phyloP scores from a whole-genome alignment of 2,329 filamentous ascomycete genomes.

The Anthostomella pinea region DNA sequence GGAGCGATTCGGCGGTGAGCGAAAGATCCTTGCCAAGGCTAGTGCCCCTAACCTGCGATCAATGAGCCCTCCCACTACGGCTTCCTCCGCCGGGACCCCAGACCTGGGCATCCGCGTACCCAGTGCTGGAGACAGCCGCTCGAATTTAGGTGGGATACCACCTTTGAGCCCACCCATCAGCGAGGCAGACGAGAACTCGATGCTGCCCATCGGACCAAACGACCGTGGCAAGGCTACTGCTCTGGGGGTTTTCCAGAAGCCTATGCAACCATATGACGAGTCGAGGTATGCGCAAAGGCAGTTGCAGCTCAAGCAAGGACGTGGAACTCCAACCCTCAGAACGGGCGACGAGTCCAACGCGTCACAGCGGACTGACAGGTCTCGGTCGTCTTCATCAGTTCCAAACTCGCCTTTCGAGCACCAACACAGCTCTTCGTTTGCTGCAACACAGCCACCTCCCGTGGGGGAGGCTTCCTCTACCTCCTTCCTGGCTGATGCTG shows the following conservation, averaged over 20 bases:
- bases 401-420: constrained; percentile 40
- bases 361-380: constrained; percentile 39
- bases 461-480: constrained; percentile 33
- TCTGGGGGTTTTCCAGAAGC: constrained; percentile 56
- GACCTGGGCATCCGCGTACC: constrained; percentile 32
- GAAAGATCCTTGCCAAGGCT: constrained; percentile 49
- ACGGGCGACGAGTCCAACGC: constrained; percentile 45
- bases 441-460: constrained; percentile 29
- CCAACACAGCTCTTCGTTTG: constrained; percentile 24
- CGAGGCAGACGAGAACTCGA: constrained; percentile 65
- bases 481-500: constrained; percentile 44
- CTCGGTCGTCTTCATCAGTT: constrained; percentile 46
- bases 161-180: constrained; percentile 69
- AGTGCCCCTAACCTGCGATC: constrained; percentile 70
- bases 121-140: constrained; percentile 36
- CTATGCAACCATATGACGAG: constrained; percentile 75
- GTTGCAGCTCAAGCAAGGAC: constrained; percentile 73
- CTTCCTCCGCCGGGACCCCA: constrained; percentile 36
- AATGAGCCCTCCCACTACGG: constrained; percentile 45
- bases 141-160: constrained; percentile 39
- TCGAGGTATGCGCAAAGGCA: constrained; percentile 80
- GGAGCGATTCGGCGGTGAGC: constrained; percentile 45
- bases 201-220: constrained; percentile 67
- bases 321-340: constrained; percentile 56
- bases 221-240: constrained; percentile 53